Evolutionary conservation across 495 filamentous ascomycete genomes (phyloP).

Genomic region (Hyaloscypha variabilis): DNA sequence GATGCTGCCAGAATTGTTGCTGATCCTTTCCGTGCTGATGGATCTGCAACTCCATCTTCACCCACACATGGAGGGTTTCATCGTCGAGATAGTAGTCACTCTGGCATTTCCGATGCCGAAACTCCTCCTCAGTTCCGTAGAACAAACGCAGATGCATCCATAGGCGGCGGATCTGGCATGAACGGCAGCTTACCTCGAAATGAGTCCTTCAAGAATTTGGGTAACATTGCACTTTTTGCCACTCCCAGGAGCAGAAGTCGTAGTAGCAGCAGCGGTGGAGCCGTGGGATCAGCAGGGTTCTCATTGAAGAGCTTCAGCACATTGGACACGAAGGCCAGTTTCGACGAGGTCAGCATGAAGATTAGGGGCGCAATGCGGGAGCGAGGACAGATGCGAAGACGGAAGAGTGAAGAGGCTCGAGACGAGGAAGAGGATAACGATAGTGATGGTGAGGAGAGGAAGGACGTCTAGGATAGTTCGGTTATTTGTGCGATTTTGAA

Average conservation of each 20-base stretch:
- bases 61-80: conserved; percentile 23
- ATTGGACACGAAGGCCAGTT: conserved; percentile 67
- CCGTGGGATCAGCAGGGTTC: conserved; percentile 61
- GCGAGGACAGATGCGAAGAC: conserved; percentile 70
- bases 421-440: conserved; percentile 22
- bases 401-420: conserved; percentile 52
- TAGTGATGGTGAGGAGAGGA: conserved; percentile 24
- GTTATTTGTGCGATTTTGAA: neutral
- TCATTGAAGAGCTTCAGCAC: conserved; percentile 73
- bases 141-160: conserved; percentile 21
- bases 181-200: conserved; percentile 67
- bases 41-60: conserved; percentile 21
- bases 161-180: conserved; percentile 25
- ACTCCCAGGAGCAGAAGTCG: conserved; percentile 74
- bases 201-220: conserved; percentile 89
- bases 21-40: conserved; percentile 39
- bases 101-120: conserved; percentile 25
- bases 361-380: conserved; percentile 90
- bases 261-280: conserved; percentile 69
- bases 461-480: conserved; percentile 25
- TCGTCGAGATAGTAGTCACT: conserved; percentile 30
- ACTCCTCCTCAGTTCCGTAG: conserved; percentile 20
- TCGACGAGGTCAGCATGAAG: conserved; percentile 82
- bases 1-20: conserved; percentile 79
- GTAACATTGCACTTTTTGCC: conserved; percentile 84